Conservation (phyloP, 345 rosid genomes). For the Eucalyptus urophylla region DNA sequence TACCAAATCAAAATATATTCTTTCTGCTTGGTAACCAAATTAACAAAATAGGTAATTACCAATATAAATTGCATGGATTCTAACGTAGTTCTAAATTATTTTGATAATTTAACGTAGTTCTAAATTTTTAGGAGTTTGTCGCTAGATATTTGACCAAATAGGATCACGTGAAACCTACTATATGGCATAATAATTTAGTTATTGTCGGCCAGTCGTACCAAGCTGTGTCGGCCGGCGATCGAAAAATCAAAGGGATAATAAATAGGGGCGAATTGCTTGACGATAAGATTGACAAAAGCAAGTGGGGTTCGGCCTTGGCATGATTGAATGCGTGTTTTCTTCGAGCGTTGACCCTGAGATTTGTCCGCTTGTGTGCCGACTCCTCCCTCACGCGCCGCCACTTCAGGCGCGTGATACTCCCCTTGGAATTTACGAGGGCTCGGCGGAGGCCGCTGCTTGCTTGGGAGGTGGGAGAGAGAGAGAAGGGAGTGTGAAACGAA, state of each 20-base stretch:
- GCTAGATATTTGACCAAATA: fast-evolving
- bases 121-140: too few relatives aligned
- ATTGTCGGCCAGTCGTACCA: too few relatives aligned
- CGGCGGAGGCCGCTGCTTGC: not conserved
- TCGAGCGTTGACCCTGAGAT: not conserved
- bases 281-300: not conserved
- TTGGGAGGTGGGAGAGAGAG: not conserved
- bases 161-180: not conserved
- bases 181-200: too few relatives aligned
- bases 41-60: not conserved
- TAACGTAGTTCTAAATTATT: not conserved
- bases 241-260: not conserved
- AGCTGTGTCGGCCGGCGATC: not conserved
- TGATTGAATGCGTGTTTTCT: not conserved
- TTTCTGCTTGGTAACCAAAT: not conserved
- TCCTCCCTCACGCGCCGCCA: not conserved
- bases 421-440: not conserved
- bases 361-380: not conserved
- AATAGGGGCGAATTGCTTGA: not conserved
- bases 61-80: not conserved
- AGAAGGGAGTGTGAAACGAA: not conserved
- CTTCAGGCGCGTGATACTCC: not conserved
- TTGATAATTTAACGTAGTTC: too few relatives aligned
- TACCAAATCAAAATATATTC: not conserved
- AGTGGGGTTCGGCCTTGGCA: not conserved